Base-by-base conservation (phyloP, 768 basidiomycete species). In the Trametes cubensis region DNA sequence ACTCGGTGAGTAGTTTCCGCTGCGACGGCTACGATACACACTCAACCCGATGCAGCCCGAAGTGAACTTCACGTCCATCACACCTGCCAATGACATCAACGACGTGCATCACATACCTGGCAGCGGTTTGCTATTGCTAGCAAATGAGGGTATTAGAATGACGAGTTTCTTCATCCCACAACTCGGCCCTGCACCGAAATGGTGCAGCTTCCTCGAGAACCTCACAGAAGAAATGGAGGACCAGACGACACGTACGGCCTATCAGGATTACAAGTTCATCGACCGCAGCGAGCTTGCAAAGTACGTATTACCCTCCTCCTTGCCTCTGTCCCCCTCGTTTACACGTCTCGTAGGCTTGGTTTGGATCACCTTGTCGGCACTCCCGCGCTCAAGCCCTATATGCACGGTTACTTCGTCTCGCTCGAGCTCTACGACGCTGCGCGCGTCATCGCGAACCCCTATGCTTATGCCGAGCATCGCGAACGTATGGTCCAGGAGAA, bases 181-280 rank as follows among this genome's bases (percentile, higher is more conserved):
- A 69, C 85, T 99, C 14, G 97, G 97, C 0, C 95, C 95, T 3
- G 97, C 97, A 11, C 96, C 97, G 5, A 85, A 87, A 66, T 99
- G 97, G 97, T 94, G 93, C 39, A 89, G 89, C 70, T 99, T 99
- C 87, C 85, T 99, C 60, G 97, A 99, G 77, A 94, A 94, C 69
- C 91, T 99, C 71, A 98, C 97, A 0, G 97, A 99, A 74, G 97
- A 99, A 72, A 89, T 98, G 88, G 96, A 98, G 71, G 94, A 94
- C 71, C 88, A 90, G 70, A 87, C 83, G 10, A 82, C 81, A 39
- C 87, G 85, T 58, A 87, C 83, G 26, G 84, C 90, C 6, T 99
- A 98, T 73, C 90, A 95, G 73, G 97, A 98, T 77, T 98, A 88
- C 85, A 99, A 99, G 76, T 99, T 98, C 71, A 83, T 99, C 58